A percentile compares a stretch with the other conserved stretches of the same genome.
phyloP scores from a whole-genome alignment of 495 filamentous ascomycete genomes.

The Aspergillus funiculosus region DNA sequence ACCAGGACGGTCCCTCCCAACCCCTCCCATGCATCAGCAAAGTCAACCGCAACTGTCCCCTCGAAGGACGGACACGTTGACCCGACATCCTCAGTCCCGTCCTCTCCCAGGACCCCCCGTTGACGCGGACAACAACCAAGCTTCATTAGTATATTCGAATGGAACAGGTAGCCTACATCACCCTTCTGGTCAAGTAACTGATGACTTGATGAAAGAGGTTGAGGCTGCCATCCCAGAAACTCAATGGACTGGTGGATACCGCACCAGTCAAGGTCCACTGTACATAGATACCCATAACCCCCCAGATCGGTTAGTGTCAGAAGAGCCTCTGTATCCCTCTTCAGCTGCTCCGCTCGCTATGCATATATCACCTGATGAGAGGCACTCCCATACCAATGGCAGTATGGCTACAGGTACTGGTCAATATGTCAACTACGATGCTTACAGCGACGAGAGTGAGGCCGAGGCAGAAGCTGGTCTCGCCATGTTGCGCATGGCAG shows the following conservation, averaged over 20 bases:
- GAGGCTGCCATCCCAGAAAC: slow-evolving; percentile 41
- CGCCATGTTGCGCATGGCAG: slow-evolving; percentile 75
- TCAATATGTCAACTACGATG: slow-evolving; percentile 46
- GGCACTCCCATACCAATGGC: slow-evolving; percentile 48
- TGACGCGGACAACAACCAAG: slow-evolving; percentile 37
- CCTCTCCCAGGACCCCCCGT: slow-evolving; percentile 56
- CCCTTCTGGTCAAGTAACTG: slow-evolving; percentile 19
- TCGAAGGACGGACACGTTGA: slow-evolving; percentile 47
- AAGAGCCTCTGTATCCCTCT: neutral
- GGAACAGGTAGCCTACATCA: slow-evolving; percentile 14
- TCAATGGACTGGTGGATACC: slow-evolving; percentile 23
- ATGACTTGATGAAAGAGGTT: slow-evolving; percentile 45
- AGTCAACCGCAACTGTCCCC: slow-evolving; percentile 39
- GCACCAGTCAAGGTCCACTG: slow-evolving; percentile 20
- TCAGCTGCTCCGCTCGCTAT: neutral
- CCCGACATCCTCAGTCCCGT: slow-evolving; percentile 52
- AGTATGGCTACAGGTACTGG: slow-evolving; percentile 41
- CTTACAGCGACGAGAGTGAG: slow-evolving; percentile 73
- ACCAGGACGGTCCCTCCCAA: slow-evolving; percentile 37
- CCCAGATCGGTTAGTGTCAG: slow-evolving; percentile 6
- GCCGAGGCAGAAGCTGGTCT: slow-evolving; percentile 84
- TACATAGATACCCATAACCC: slow-evolving; percentile 13
- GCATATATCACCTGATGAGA: slow-evolving; percentile 35
- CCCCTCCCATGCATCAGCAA: slow-evolving; percentile 37
- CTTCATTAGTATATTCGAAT: slow-evolving; percentile 19